Evolutionary conservation across 23 red algal species (phyloP), one percentile per base, ranked within the genome.

Genomic region (Pyropia haitanensis): DNA sequence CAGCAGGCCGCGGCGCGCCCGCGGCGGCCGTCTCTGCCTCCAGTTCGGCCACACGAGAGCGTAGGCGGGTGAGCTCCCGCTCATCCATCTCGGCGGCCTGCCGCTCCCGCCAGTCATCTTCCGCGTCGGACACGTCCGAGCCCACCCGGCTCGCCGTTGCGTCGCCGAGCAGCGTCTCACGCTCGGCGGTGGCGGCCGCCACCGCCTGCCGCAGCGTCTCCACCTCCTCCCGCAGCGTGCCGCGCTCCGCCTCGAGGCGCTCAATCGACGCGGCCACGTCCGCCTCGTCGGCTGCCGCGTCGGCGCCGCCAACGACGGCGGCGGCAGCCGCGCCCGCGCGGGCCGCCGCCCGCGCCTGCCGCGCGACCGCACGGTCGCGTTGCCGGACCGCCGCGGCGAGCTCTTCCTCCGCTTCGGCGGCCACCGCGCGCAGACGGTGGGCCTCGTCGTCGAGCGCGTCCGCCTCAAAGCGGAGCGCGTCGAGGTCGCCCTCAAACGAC

Each of bases 241-340:
- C 49, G 26, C 49, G 23, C 21, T 82, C 56, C 17, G 46, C 34
- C 21, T 64, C 15, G 32, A 85, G 53, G 3, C 70, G 31, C 17
- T 73, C 80, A 48, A 65, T 56, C 49, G 73, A 62, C 8, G 66
- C 64, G 51, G 71, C 61, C 58, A 85, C 39, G 12, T 68, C 27
- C 13, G 67, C 67, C 61, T 85, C 74, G 62, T 52, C 67, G 56
- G 67, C 53, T 13, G 65, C 32, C 10, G 61, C 28, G 46, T 82
- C 66, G 16, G 58, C 21, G 5, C 71, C 24, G 24, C 27, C 27
- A 26, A 60, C 27, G 1, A 13, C 12, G 24, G 57, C 57, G 24
- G 57, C 57, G 12, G 27, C 24, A 26, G 24, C 57, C 27, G 24
- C 57, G 57, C 27, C 12, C 8, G 24, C 27, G 24, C 27, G 57